Evolutionary conservation across 148 eudicot species (phyloP), one percentile per base, ranked within the genome.

Genomic region (Talinum fruticosum): DNA sequence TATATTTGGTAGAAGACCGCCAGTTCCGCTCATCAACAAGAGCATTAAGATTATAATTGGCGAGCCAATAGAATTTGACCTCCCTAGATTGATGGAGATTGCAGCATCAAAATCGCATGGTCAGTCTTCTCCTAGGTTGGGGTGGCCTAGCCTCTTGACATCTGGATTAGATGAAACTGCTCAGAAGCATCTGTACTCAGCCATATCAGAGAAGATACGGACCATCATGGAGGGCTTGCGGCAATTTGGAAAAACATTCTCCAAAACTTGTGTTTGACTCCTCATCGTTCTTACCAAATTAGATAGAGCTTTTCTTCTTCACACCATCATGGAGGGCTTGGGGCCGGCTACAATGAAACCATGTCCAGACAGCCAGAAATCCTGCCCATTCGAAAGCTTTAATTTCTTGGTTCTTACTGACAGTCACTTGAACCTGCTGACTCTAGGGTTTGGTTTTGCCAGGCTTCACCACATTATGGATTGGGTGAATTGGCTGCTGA

Each of bases 21-120:
- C 87, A 79, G 28, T 96, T 65, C 99, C 97, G 26, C 81, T 96
- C 73, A 86, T 84, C 53, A 90, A 88, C 76, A 93, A 84, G 86
- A 86, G 83, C 23, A 86, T 96, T 61, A 82, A 85, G 65, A 93
- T 96, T 12, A 73, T 85, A 35, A 75, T 96, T 61, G 99, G 99
- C 4, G 92, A 96, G 74, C 99, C 99, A 32, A 84, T 96, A 5
- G 90, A 88, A 80, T 88, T 93, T 62, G 89, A 96, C 79, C 86
- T 96, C 77, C 91, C 90, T 16, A 86, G 85, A 75, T 49, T 96
- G 86, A 89, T 82, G 74, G 86, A 87, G 82, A 78, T 21, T 15
- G 93, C 99, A 10, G 3, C 85, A 14, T 77, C 83, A 34, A 72
- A 79, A 71, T 88, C 94, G 36, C 84, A 84, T 37, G 73, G 85